phyloP scores from a whole-genome alignment of 2,329 filamentous ascomycete genomes.

The Septoria linicola region DNA sequence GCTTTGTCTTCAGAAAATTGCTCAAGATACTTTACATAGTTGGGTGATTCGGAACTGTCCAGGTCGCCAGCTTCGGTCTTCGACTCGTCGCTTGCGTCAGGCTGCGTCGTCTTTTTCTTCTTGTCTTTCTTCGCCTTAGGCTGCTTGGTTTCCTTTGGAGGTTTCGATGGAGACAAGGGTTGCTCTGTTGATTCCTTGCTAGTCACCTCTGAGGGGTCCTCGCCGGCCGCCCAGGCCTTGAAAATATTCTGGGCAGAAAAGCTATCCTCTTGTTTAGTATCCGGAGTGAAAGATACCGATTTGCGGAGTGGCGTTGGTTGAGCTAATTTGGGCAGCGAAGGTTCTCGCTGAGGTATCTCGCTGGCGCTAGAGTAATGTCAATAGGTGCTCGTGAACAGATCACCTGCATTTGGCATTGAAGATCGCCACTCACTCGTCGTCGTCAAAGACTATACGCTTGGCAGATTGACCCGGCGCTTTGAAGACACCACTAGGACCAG shows the following conservation, averaged over 20 bases:
- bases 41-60: slow-evolving; percentile 39
- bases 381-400: not conserved
- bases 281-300: slow-evolving; percentile 64
- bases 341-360: not conserved
- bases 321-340: not conserved
- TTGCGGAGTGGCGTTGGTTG: slow-evolving; percentile 42
- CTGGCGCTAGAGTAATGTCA: slow-evolving; percentile 5
- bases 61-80: not conserved
- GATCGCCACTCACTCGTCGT: slow-evolving; percentile 26
- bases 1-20: slow-evolving; percentile 69
- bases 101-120: slow-evolving; percentile 12
- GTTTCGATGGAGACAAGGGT: slow-evolving; percentile 9
- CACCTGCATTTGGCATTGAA: not conserved
- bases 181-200: slow-evolving; percentile 25
- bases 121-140: slow-evolving; percentile 28
- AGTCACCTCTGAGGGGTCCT: slow-evolving; percentile 21
- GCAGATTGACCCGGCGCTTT: slow-evolving; percentile 21
- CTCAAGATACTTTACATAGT: slow-evolving; percentile 72
- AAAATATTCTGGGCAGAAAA: slow-evolving; percentile 54
- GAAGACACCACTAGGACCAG: slow-evolving; percentile 18
- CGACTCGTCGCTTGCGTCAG: not conserved
- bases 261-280: slow-evolving; percentile 60
- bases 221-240: slow-evolving; percentile 47
- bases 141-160: slow-evolving; percentile 35
- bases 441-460: slow-evolving; percentile 25